phyloP scores from a whole-genome alignment of 2,329 filamentous ascomycete genomes.

The Diplodia intermedia region DNA sequence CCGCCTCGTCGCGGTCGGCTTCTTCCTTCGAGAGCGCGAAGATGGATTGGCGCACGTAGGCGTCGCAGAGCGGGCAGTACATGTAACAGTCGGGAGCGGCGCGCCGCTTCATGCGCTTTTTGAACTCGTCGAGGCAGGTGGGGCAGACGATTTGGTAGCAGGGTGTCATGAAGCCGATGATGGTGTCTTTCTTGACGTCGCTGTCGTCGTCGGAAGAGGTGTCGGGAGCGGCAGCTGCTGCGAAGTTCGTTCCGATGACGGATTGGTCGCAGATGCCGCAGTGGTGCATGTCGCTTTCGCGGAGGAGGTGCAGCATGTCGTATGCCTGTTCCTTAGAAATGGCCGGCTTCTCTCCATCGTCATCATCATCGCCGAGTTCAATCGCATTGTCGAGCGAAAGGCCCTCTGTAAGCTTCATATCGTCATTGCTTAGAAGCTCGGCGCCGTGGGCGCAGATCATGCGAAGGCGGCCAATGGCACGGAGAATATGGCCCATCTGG shows the following conservation, averaged over 20 bases:
- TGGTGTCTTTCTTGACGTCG: constrained; percentile 61
- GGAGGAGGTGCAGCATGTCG: constrained; percentile 83
- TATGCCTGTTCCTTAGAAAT: constrained; percentile 78
- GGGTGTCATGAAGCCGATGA: constrained; percentile 79
- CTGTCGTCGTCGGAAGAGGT: constrained; percentile 60
- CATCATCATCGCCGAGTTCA: constrained; percentile 83
- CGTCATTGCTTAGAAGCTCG: constrained; percentile 84
- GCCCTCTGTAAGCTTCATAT: constrained; percentile 80
- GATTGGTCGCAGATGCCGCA: constrained; percentile 73
- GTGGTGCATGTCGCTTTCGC: constrained; percentile 76
- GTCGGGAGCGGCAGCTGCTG: constrained; percentile 39
- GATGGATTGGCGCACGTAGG: constrained; percentile 67
- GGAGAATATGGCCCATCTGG: constrained; percentile 92
- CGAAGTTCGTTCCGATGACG: constrained; percentile 60
- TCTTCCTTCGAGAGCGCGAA: constrained; percentile 71
- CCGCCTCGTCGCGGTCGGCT: constrained; percentile 57
- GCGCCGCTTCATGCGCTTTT: constrained; percentile 53
- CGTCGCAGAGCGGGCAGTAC: constrained; percentile 72
- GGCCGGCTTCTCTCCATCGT: constrained; percentile 55
- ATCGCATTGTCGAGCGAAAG: constrained; percentile 86
- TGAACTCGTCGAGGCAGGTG: constrained; percentile 70
- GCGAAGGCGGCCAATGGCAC: constrained; percentile 86
- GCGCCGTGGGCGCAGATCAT: constrained; percentile 94
- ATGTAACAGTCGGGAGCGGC: constrained; percentile 56
- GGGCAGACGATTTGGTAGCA: constrained; percentile 88